Percentiles rank a stretch among this genome's conserved stretches.
Conservation (phyloP, 257 asterid species). For the Scutellaria galericulata region DNA sequence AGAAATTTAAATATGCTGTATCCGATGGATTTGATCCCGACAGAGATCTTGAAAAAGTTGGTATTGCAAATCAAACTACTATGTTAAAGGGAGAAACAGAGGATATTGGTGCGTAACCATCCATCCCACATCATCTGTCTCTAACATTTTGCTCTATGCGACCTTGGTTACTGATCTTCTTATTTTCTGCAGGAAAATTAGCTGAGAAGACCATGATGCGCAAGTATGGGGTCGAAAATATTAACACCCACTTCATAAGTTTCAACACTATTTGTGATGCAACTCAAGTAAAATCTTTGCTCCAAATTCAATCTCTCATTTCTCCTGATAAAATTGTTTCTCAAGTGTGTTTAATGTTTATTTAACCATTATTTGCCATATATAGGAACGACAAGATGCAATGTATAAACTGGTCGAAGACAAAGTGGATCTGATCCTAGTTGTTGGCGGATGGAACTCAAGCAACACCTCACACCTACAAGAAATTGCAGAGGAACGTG, state of each 20-base stretch:
- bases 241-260: conserved; percentile 85
- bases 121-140: conserved; percentile 12
- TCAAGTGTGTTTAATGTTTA: neutral
- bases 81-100: conserved; percentile 99
- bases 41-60: conserved; percentile 77
- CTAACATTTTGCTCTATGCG: conserved; percentile 7
- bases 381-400: conserved; percentile 98
- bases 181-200: conserved; percentile 56
- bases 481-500: conserved; percentile 91
- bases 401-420: conserved; percentile 93
- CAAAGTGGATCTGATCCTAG: conserved; percentile 82
- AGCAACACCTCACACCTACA: conserved; percentile 98
- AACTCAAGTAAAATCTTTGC: conserved; percentile 70
- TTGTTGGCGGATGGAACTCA: conserved; percentile 99
- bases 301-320: conserved; percentile 26
- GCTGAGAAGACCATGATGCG: conserved; percentile 86
- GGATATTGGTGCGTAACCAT: conserved; percentile 73
- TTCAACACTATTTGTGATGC: conserved; percentile 99
- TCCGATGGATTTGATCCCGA: conserved; percentile 95
- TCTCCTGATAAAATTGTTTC: conserved; percentile 15
- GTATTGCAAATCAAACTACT: conserved; percentile 99
- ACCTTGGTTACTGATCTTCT: conserved; percentile 20
- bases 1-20: conserved; percentile 87
- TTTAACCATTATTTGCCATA: conserved; percentile 29
- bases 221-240: conserved; percentile 83